Base-by-base conservation (phyloP, 2,329 filamentous ascomycete species). In the Periconia sp. region DNA sequence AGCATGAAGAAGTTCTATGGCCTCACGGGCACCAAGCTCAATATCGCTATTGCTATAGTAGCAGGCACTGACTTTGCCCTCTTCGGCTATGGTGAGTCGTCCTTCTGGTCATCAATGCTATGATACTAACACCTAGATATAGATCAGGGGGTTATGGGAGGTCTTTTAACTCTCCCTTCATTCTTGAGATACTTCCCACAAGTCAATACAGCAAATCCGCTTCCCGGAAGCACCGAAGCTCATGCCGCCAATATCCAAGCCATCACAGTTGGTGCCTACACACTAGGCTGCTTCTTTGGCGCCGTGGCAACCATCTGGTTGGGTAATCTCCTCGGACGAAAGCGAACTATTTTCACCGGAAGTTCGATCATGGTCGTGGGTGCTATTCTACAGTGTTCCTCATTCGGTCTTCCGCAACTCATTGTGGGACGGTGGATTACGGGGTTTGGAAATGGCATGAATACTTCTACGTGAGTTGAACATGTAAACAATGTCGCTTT, bases 51-150 rank as follows among this genome's bases (percentile, higher is more conserved):
- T 55, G 83, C 83, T 49, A 71, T 84, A n/a, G 80, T 89, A 58
- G 87, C 87, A 44, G 87, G 86, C 59, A 81, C 85, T 36, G 86
- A 89, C 68, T 89, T 89, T 63, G 73, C 88, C 51, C 69, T 77
- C 9, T 78, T 83, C 50, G 80, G 80, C 31, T 82, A 81, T 85
- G 87, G 89, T 66, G 48, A 60, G 54, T 84, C 13, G 3, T 8
- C 15, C 13, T 8, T 53, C 43, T 50, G 21, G 5, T 18, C 35
- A 0, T 34, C 2, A 1, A 10, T 9, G n/a, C 22, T 3, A 34
- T 10, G 6, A 16, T 23, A 16, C 46, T 61, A 46, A 57, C 35
- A n/a, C 21, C 5, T 16, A 4, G 13, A 4, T n/a, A 1, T 10
- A 65, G 62, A 65, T 32, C 62, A 65, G 36, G 62, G 62, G 56